Evolutionary conservation across 495 filamentous ascomycete genomes (phyloP).

Genomic region (Glarea lozoyensis): DNA sequence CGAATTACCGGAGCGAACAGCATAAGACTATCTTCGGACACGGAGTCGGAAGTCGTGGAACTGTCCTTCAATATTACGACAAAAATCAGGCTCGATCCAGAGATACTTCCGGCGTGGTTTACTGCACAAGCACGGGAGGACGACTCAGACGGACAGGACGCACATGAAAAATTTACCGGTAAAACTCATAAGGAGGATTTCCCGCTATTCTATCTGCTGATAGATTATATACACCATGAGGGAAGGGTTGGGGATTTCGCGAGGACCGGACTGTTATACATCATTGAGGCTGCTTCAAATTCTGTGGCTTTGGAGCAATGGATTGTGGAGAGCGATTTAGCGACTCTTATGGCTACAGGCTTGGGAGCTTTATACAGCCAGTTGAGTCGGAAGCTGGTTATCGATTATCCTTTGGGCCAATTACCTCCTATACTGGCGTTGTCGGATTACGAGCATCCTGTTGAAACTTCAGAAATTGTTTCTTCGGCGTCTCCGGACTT

Average conservation of each 20-base stretch:
- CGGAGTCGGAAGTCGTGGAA: slow-evolving; percentile 79
- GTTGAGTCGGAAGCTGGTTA: slow-evolving; percentile 66
- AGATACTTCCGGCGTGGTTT: slow-evolving; percentile 86
- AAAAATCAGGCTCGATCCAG: slow-evolving; percentile 83
- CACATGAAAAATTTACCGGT: slow-evolving; percentile 64
- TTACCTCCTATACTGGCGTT: slow-evolving; percentile 75
- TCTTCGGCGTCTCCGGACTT: slow-evolving; percentile 61
- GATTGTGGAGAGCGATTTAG: slow-evolving; percentile 94
- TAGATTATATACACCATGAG: slow-evolving; percentile 93
- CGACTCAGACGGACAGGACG: slow-evolving; percentile 23
- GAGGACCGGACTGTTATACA: slow-evolving; percentile 88
- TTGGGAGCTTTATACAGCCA: slow-evolving; percentile 95
- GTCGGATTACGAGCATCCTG: slow-evolving; percentile 67
- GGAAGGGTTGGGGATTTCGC: slow-evolving; percentile 93
- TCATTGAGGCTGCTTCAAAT: slow-evolving; percentile 85
- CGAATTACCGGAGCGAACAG: slow-evolving; percentile 52
- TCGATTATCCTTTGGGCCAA: slow-evolving; percentile 51
- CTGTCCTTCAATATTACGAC: slow-evolving; percentile 88
- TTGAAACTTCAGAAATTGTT: slow-evolving; percentile 55
- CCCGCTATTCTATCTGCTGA: slow-evolving; percentile 86
- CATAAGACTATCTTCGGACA: slow-evolving; percentile 54
- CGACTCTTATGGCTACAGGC: slow-evolving; percentile 93
- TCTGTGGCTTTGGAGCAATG: slow-evolving; percentile 80
- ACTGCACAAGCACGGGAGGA: slow-evolving; percentile 31
- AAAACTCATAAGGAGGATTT: slow-evolving; percentile 88